Conservation (phyloP, 306 rosid genomes). For the Rubus parviflorus region DNA sequence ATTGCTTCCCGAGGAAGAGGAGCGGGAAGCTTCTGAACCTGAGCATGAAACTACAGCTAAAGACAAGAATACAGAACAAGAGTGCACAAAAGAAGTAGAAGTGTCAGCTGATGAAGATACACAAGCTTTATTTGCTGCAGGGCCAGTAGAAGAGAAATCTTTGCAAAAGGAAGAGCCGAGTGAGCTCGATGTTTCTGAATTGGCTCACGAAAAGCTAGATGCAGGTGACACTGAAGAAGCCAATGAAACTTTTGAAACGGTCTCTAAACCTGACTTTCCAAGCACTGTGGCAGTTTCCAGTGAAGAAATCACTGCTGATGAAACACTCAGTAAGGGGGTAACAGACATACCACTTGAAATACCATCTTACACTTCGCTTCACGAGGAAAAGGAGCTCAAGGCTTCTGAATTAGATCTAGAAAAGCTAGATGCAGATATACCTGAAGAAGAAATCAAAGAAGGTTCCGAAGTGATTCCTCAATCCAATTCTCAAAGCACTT, state of each 20-base stretch:
- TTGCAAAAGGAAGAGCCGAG: conserved; percentile 12
- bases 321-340: conserved; percentile 11
- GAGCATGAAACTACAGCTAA: conserved; percentile 5
- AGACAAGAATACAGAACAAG: conserved; percentile 16
- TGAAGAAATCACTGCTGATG: conserved; percentile 17
- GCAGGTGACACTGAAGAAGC: conserved; percentile 20
- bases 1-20: conserved; percentile 12
- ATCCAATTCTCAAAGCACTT: background rate
- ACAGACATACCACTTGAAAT: conserved; percentile 13
- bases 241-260: conserved; percentile 9
- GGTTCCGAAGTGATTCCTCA: conserved; percentile 9
- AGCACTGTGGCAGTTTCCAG: conserved; percentile 2
- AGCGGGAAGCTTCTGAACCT: conserved; percentile 2
- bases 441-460: conserved; percentile 23
- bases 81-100: conserved; percentile 11
- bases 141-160: conserved; percentile 22
- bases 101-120: background rate
- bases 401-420: conserved; percentile 9
- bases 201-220: conserved; percentile 9
- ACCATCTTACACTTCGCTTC: background rate
- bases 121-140: background rate
- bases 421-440: conserved; percentile 17
- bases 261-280: background rate
- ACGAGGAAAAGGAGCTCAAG: conserved; percentile 11
- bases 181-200: conserved; percentile 14